Percentiles rank a stretch among this genome's conserved stretches.
Evolutionary conservation across 495 filamentous ascomycete genomes (phyloP).

Genomic region (Penicillium fimorum): DNA sequence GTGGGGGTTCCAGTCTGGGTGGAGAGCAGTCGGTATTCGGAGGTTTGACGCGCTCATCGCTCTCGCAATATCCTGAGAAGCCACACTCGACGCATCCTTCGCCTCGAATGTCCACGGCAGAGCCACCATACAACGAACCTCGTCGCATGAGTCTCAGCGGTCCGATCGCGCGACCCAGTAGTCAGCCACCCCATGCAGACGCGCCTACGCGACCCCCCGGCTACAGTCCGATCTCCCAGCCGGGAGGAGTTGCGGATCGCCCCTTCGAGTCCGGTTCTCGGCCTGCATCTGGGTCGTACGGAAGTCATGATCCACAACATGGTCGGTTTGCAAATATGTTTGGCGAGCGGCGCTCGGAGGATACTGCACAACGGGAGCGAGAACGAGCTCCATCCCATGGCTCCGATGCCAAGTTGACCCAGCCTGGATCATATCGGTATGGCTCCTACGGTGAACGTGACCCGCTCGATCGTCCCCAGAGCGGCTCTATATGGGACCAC

Average conservation of each 20-base stretch:
- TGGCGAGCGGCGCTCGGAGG: conserved; percentile 47
- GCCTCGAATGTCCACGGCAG: conserved; percentile 39
- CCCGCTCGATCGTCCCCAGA: conserved; percentile 27
- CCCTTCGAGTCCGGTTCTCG: conserved; percentile 25
- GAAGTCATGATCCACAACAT: conserved; percentile 33
- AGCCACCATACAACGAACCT: conserved; percentile 34
- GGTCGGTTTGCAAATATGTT: conserved; percentile 35
- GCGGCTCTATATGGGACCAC: conserved; percentile 38
- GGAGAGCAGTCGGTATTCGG: conserved; percentile 38
- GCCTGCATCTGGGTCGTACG: conserved; percentile 28
- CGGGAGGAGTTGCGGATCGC: conserved; percentile 28
- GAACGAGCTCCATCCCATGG: conserved; percentile 34
- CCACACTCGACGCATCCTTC: conserved; percentile 41
- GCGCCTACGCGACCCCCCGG: conserved; percentile 30
- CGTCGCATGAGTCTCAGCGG: conserved; percentile 44
- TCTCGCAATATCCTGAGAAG: conserved; percentile 42
- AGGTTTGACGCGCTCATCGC: conserved; percentile 32
- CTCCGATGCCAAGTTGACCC: conserved; percentile 31
- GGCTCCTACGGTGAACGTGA: conserved; percentile 41
- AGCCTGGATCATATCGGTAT: conserved; percentile 25
- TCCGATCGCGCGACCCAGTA: conserved; percentile 42
- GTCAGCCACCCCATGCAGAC: conserved; percentile 46
- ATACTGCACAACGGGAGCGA: conserved; percentile 38
- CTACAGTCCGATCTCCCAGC: conserved; percentile 42
- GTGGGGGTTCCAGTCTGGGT: conserved; percentile 34